Evolutionary conservation across 495 filamentous ascomycete genomes (phyloP).

Genomic region (Geoglossum glabrum): DNA sequence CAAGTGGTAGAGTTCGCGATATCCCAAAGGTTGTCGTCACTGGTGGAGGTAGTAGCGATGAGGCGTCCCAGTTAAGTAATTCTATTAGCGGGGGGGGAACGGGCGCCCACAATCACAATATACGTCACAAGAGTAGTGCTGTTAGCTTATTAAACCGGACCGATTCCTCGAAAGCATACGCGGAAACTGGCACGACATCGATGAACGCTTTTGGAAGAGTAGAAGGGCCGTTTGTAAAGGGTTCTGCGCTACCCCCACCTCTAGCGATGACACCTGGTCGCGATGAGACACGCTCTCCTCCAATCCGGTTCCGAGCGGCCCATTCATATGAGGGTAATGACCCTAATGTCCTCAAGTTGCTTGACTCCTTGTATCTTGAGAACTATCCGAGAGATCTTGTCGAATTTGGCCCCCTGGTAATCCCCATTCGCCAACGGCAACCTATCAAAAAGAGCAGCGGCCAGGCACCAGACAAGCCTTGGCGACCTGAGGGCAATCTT

Average conservation of each 20-base stretch:
- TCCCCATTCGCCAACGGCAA: slow-evolving; percentile 43
- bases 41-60: slow-evolving; percentile 10
- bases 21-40: not conserved
- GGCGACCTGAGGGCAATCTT: slow-evolving; percentile 69
- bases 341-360: slow-evolving; percentile 62
- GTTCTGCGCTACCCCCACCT: slow-evolving; percentile 5
- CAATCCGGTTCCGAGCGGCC: slow-evolving; percentile 13
- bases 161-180: slow-evolving; percentile 55
- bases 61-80: slow-evolving; percentile 20
- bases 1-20: not conserved
- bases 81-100: not conserved
- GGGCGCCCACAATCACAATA: slow-evolving; percentile 9
- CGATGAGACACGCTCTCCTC: not conserved
- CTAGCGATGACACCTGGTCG: not conserved
- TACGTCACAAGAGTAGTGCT: slow-evolving; percentile 52
- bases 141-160: slow-evolving; percentile 63
- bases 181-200: slow-evolving; percentile 70
- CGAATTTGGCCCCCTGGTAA: slow-evolving; percentile 65
- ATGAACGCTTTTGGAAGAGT: slow-evolving; percentile 72
- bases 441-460: slow-evolving; percentile 37
- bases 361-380: slow-evolving; percentile 76
- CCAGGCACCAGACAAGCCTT: slow-evolving; percentile 30
- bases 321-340: slow-evolving; percentile 70
- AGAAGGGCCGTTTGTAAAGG: slow-evolving; percentile 39
- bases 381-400: slow-evolving; percentile 68